These are phyloP conservation scores for Melaleuca alternifolia DNA, from an alignment of 345 rosid species.

Conservation along the genomic window DNA sequence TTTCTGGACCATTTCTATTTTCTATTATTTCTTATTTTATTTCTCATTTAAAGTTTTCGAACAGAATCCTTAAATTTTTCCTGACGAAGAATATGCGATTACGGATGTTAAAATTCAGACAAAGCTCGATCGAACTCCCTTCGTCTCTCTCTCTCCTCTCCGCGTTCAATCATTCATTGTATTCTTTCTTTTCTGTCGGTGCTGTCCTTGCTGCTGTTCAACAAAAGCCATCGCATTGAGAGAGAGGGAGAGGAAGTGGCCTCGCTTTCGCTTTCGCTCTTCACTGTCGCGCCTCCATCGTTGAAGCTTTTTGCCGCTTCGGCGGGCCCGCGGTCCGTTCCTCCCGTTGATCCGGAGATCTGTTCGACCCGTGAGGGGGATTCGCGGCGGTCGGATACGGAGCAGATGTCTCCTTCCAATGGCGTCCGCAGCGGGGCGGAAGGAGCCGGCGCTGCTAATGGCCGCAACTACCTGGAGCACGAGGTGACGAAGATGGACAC, in stretches of 20 bases:
- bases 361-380: not conserved
- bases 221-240: not conserved
- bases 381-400: not conserved
- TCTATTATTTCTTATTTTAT: not conserved
- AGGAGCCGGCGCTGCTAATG: not conserved
- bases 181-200: not conserved
- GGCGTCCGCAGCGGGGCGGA: not conserved
- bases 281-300: not conserved
- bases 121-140: not conserved
- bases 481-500: slow-evolving; percentile 53
- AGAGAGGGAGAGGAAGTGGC: not conserved
- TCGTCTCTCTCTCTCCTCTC: not conserved
- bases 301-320: not conserved
- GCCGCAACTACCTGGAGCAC: slow-evolving; percentile 36
- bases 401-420: slow-evolving; percentile 30
- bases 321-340: not conserved
- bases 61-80: not conserved
- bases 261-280: not conserved
- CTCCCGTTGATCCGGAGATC: not conserved
- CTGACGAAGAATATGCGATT: not conserved
- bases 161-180: not conserved
- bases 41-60: not conserved
- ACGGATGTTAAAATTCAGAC: not conserved
- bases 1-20: not conserved
- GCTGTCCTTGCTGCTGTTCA: not conserved